These are phyloP conservation scores for Kuraishia capsulata DNA, from an alignment of 805 yeast species.

Conservation along the genomic window DNA sequence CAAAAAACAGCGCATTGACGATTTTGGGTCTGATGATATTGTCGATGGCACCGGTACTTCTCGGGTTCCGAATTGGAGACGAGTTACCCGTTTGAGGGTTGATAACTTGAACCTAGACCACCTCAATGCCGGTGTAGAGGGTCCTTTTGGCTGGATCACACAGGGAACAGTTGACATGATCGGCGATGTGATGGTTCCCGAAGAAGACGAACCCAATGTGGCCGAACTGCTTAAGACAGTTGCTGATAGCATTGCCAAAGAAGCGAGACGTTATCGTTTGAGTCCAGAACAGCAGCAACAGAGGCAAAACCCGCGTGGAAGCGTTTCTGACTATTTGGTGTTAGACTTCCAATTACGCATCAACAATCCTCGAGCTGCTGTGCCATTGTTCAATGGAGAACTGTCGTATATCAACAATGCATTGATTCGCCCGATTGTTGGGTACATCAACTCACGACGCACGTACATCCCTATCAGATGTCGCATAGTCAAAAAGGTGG, in stretches of 20 bases:
- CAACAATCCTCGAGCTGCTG: constrained; percentile 79
- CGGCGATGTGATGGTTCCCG: constrained; percentile 83
- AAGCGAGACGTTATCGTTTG: constrained; percentile 29
- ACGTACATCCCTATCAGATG: constrained; percentile 86
- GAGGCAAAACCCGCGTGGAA: neutral
- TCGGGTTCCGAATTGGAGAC: constrained; percentile 30
- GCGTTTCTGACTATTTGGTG: constrained; percentile 30
- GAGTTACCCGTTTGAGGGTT: constrained; percentile 70
- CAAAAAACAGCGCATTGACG: constrained; percentile 54
- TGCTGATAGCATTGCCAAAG: constrained; percentile 36
- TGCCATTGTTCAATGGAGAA: constrained; percentile 83
- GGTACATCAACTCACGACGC: constrained; percentile 83
- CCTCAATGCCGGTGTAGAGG: constrained; percentile 79
- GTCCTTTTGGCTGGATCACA: constrained; percentile 97
- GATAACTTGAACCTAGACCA: constrained; percentile 86
- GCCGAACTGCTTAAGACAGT: constrained; percentile 40
- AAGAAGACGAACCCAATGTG: constrained; percentile 36
- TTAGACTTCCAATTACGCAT: constrained; percentile 74
- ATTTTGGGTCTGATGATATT: constrained; percentile 23
- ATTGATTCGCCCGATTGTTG: constrained; percentile 87
- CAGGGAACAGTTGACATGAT: constrained; percentile 87
- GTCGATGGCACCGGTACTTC: constrained; percentile 6
- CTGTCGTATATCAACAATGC: constrained; percentile 90
- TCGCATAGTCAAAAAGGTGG: constrained; percentile 65
- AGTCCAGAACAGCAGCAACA: neutral